phyloP scores from a whole-genome alignment of 2,329 filamentous ascomycete species.

The Neobulgaria alba region DNA sequence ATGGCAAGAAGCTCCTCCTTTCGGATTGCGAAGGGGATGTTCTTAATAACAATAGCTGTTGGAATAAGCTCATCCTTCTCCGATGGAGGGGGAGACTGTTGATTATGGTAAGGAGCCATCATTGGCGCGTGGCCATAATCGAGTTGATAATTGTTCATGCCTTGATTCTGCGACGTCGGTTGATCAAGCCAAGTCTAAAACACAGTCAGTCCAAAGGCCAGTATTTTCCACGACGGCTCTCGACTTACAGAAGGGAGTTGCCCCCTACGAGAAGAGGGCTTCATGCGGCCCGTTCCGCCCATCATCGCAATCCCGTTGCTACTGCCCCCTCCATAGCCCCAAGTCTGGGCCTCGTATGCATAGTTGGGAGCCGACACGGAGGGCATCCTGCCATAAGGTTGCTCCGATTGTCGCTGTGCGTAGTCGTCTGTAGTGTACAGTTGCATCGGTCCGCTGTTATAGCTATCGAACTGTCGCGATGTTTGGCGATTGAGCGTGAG shows the following conservation, averaged over 20 bases:
- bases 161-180: constrained; percentile 35
- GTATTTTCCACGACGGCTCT: not conserved
- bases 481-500: constrained; percentile 60
- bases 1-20: constrained; percentile 89
- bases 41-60: constrained; percentile 98
- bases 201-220: not conserved
- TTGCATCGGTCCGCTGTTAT: constrained; percentile 39
- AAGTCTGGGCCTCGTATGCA: constrained; percentile 68
- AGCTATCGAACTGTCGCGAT: constrained; percentile 71
- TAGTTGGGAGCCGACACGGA: constrained; percentile 35
- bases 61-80: constrained; percentile 77
- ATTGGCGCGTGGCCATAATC: constrained; percentile 15
- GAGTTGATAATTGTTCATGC: constrained; percentile 32
- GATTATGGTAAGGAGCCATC: not conserved
- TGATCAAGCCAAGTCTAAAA: constrained; percentile 54
- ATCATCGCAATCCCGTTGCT: constrained; percentile 56
- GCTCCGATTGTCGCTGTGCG: constrained; percentile 38
- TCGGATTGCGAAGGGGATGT: constrained; percentile 96
- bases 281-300: constrained; percentile 51
- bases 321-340: constrained; percentile 59
- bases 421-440: constrained; percentile 65
- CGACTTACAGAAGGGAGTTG: constrained; percentile 66
- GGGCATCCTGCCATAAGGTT: constrained; percentile 21
- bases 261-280: constrained; percentile 45
- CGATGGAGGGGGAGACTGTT: not conserved